A percentile compares a stretch with the other conserved stretches of the same genome.
Evolutionary conservation across 2,329 filamentous ascomycete species (phyloP).

Genomic region (Bimuria novae-zelandiae): DNA sequence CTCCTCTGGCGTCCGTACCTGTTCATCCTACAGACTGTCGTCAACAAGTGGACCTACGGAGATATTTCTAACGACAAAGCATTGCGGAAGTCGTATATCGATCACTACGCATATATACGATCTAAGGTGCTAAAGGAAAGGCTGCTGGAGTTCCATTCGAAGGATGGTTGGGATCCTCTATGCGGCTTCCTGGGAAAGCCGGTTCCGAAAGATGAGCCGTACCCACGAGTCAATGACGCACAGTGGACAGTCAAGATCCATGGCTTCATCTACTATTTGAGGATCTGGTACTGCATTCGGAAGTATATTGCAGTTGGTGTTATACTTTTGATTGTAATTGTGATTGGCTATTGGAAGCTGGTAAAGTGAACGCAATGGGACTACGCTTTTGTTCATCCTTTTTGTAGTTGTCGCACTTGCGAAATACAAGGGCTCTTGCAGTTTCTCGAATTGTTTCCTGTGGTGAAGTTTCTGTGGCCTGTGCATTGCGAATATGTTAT

Average conservation of each 20-base stretch:
- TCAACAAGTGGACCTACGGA: slow-evolving; percentile 16
- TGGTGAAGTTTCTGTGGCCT: too few species aligned
- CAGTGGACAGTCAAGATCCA: not conserved
- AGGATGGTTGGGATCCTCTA: slow-evolving; percentile 32
- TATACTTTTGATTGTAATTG: too few species aligned
- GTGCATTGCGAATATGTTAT: too few species aligned
- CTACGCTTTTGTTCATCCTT: too few species aligned
- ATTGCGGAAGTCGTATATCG: slow-evolving; percentile 18
- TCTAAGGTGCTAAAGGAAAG: slow-evolving; percentile 23
- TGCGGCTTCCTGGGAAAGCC: slow-evolving; percentile 33
- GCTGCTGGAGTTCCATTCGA: slow-evolving; percentile 34
- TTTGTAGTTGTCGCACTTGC: too few species aligned
- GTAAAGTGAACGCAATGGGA: too few species aligned
- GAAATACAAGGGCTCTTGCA: too few species aligned
- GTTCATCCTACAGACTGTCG: not conserved
- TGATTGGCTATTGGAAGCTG: too few species aligned
- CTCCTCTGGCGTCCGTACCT: slow-evolving; percentile 6
- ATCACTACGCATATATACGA: slow-evolving; percentile 32
- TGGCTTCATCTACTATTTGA: not conserved
- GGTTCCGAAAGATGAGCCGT: slow-evolving; percentile 22
- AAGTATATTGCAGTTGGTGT: not conserved
- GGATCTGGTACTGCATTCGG: not conserved
- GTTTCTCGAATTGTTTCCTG: too few species aligned
- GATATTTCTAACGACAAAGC: slow-evolving; percentile 18
- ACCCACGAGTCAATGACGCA: slow-evolving; percentile 26